phyloP scores from a whole-genome alignment of 2,329 filamentous ascomycete genomes.

The Colletotrichum sp. region DNA sequence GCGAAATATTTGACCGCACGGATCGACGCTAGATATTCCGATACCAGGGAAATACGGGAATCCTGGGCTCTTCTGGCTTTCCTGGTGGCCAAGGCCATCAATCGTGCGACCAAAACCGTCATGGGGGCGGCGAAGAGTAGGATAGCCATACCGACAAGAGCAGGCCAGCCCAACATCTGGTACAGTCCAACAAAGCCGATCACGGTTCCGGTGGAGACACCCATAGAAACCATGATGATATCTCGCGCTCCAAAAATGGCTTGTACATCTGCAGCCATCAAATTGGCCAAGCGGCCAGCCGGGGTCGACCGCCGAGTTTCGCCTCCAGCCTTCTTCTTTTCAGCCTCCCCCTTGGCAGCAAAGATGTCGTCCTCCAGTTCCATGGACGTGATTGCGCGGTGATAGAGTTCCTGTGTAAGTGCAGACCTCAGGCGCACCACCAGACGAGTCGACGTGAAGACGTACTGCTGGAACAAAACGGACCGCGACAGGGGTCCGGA shows the following conservation, averaged over 20 bases:
- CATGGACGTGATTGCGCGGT: conserved; percentile 59
- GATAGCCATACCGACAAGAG: conserved; percentile 55
- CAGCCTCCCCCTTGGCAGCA: conserved; percentile 27
- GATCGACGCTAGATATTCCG: conserved; percentile 63
- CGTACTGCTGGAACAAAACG: conserved; percentile 59
- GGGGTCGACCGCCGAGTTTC: conserved; percentile 40
- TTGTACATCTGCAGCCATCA: conserved; percentile 65
- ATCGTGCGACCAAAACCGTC: conserved; percentile 51
- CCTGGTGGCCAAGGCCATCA: conserved; percentile 53
- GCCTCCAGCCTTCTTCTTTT: conserved; percentile 28
- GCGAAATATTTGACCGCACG: conserved; percentile 66
- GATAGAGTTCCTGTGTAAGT: conserved; percentile 63
- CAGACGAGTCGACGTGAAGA: conserved; percentile 61
- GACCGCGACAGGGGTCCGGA: conserved; percentile 53
- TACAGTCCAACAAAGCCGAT: conserved; percentile 58
- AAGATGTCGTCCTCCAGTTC: conserved; percentile 61
- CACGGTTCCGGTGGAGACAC: conserved; percentile 50
- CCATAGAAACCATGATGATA: conserved; percentile 49
- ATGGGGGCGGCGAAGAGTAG: conserved; percentile 54
- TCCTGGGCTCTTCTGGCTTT: conserved; percentile 62
- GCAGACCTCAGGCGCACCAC: conserved; percentile 61
- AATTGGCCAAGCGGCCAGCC: conserved; percentile 56
- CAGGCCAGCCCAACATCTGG: conserved; percentile 59
- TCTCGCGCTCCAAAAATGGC: conserved; percentile 58
- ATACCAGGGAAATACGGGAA: conserved; percentile 59